Conservation (phyloP, 768 basidiomycete species). For the Rhizopogon vulgaris region DNA sequence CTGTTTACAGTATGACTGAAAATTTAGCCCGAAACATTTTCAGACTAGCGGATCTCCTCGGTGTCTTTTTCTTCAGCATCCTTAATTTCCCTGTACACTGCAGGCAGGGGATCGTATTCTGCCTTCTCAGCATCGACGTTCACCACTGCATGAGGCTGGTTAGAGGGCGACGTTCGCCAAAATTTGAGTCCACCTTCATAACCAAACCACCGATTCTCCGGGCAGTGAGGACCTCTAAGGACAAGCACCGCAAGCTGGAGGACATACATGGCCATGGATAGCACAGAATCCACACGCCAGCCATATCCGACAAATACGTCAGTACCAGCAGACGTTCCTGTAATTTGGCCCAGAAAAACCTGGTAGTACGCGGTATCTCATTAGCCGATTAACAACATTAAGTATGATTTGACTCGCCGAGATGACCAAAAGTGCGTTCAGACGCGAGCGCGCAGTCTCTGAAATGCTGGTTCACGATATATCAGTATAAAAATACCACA, state of each 20-base stretch:
- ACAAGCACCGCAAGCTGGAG: constrained; percentile 29
- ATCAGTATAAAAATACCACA: neutral
- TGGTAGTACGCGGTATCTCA: neutral
- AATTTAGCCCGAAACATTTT: neutral
- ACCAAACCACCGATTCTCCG: constrained; percentile 46
- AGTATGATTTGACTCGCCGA: constrained; percentile 10
- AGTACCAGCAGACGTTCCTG: constrained; percentile 36
- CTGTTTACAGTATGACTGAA: neutral
- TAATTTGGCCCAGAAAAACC: constrained; percentile 31
- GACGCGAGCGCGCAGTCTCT: constrained; percentile 16
- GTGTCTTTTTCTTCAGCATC: neutral
- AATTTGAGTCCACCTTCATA: constrained; percentile 45
- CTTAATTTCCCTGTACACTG: neutral
- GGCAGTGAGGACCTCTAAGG: constrained; percentile 29
- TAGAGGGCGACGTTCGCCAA: neutral
- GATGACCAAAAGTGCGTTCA: constrained; percentile 20
- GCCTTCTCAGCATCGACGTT: too few relatives aligned
- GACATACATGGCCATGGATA: constrained; percentile 29
- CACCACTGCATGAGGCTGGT: neutral
- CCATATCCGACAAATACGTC: constrained; percentile 32
- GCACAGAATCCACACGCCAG: constrained; percentile 26
- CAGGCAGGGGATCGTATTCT: too few relatives aligned
- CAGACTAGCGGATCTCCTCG: neutral
- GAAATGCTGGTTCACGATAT: constrained; percentile 13
- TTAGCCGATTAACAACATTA: neutral